Conservation (phyloP, 1,139 yeast genomes). For the Saccharomyces hybrid region DNA sequence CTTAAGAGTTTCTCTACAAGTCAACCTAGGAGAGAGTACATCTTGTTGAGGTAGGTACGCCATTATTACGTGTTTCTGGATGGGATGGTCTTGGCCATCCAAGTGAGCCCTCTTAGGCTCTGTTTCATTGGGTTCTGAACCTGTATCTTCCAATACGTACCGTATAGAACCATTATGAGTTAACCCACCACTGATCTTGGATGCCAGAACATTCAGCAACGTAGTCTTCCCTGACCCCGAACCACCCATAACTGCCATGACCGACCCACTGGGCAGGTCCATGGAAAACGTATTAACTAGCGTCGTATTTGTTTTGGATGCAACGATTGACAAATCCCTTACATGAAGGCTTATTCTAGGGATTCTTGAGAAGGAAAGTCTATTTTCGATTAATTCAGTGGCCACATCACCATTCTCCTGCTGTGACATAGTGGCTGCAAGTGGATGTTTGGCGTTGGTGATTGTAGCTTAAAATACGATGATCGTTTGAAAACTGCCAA, state of each 20-base stretch:
- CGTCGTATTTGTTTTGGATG: conserved; percentile 17
- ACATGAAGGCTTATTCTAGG: conserved; percentile 22
- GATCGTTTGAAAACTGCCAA: background rate
- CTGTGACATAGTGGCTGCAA: background rate
- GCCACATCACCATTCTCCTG: conserved; percentile 5
- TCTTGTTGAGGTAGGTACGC: conserved; percentile 80
- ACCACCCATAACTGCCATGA: conserved; percentile 31
- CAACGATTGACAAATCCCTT: conserved; percentile 21
- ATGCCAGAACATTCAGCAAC: conserved; percentile 61
- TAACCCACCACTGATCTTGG: conserved; percentile 41
- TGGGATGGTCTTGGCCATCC: background rate
- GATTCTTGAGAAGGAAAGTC: conserved; percentile 18
- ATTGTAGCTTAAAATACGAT: background rate
- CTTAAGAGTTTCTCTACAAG: conserved; percentile 60
- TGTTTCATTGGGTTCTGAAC: background rate
- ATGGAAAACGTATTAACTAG: conserved; percentile 22
- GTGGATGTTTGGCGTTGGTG: background rate
- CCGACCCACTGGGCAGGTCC: conserved; percentile 25
- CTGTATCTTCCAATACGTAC: conserved; percentile 13
- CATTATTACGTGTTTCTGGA: conserved; percentile 18
- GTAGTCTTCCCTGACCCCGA: conserved; percentile 87
- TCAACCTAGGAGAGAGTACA: conserved; percentile 59
- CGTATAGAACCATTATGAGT: conserved; percentile 35
- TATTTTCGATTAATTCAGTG: conserved; percentile 17
- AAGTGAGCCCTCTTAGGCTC: background rate